Conservation (phyloP, 768 basidiomycete species). For the Suillus ampliporus region DNA sequence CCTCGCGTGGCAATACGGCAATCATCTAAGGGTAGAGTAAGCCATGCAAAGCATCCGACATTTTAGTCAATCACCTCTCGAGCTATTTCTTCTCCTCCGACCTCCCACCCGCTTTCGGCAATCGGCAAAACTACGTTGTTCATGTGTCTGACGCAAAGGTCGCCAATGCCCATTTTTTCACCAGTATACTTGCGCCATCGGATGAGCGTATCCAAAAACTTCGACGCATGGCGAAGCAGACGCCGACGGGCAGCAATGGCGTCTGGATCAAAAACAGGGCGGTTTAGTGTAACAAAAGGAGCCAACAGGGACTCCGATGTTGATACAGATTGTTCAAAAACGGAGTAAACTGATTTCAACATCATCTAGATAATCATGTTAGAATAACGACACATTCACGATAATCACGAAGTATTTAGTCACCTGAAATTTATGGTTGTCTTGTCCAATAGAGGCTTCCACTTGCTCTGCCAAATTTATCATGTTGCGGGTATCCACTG, state of each 20-base stretch:
- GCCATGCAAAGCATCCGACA: conserved; percentile 1
- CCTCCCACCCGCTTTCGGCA: conserved; percentile 84
- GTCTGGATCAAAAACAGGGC: conserved; percentile 73
- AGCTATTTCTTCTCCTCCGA: conserved; percentile 74
- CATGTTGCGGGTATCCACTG: conserved; percentile 59
- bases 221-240: conserved; percentile 67
- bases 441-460: conserved; percentile 71
- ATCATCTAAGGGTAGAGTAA: conserved; percentile 25
- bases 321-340: conserved; percentile 62
- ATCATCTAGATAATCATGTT: conserved; percentile 50
- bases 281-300: conserved; percentile 51
- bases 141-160: conserved; percentile 60
- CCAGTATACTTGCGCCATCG: conserved; percentile 78
- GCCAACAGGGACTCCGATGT: conserved; percentile 54
- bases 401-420: conserved; percentile 18
- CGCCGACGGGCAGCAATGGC: conserved; percentile 73
- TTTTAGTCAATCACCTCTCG: conserved; percentile 53
- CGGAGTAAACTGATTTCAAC: conserved; percentile 54
- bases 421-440: conserved; percentile 70
- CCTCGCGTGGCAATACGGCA: conserved; percentile 28
- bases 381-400: conserved; percentile 13
- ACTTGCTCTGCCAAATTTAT: conserved; percentile 83
- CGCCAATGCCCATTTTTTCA: conserved; percentile 60
- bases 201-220: conserved; percentile 75
- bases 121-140: conserved; percentile 65